Evolutionary conservation across 108 stramenopile genomes (phyloP).

Genomic region (Parietichytrium sp.): DNA sequence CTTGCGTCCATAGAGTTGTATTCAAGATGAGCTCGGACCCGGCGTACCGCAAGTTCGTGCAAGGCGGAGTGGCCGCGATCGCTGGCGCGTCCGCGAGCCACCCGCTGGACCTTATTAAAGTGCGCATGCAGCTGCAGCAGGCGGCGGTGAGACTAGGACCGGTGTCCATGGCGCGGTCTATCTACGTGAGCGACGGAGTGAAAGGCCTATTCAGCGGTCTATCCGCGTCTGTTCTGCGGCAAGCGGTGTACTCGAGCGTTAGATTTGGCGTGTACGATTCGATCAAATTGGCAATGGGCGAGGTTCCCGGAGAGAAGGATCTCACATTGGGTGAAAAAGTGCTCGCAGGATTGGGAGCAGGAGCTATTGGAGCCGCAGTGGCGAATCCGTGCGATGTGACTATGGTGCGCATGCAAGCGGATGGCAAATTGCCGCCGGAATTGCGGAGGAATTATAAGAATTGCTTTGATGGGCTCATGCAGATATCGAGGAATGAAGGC

Average conservation of each 20-base stretch:
- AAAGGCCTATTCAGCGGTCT: not conserved
- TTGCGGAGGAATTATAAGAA: not conserved
- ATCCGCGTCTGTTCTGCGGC: slow-evolving; percentile 1
- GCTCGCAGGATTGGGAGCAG: not conserved
- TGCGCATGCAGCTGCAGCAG: slow-evolving; percentile 28
- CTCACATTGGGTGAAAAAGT: not conserved
- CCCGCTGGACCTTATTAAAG: slow-evolving; percentile 40
- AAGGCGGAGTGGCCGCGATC: slow-evolving; percentile 19
- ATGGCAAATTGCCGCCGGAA: not conserved
- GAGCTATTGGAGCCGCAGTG: slow-evolving; percentile 31
- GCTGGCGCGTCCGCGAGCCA: slow-evolving; percentile 23
- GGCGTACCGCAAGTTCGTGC: not conserved
- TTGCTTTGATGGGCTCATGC: not conserved
- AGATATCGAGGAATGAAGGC: not conserved
- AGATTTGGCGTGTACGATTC: slow-evolving; percentile 37
- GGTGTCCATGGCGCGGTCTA: not conserved
- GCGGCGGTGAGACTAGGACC: not conserved
- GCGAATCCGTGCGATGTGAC: slow-evolving; percentile 42
- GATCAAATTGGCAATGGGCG: slow-evolving; percentile 29
- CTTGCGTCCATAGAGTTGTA: no score
- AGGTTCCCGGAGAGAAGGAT: not conserved
- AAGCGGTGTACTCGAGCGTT: slow-evolving; percentile 37
- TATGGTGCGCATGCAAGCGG: slow-evolving; percentile 39
- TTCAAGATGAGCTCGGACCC: no score
- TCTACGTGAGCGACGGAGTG: not conserved